Evolutionary conservation across 129 eudicot species (phyloP).

Genomic region (Tanacetum coccineum): DNA sequence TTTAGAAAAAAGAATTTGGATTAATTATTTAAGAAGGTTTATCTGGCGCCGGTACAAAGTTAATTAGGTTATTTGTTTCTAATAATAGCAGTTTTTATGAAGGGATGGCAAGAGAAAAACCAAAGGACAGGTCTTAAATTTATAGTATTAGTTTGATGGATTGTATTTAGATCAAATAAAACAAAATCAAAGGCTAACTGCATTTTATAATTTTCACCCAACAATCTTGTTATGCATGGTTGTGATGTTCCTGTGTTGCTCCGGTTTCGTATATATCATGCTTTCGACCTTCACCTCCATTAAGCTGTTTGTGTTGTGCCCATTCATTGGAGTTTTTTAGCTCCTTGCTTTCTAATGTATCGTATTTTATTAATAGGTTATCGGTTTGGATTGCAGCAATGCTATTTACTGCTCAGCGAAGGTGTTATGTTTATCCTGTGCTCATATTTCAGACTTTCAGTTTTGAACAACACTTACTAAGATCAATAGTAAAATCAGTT

Average conservation of each 20-base stretch:
- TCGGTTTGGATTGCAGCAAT: slow-evolving; percentile 96
- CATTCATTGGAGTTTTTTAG: slow-evolving; percentile 4
- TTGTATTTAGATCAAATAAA: neutral
- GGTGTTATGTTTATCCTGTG: slow-evolving; percentile 37
- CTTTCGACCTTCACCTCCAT: slow-evolving; percentile 3
- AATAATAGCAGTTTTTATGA: slow-evolving; percentile 2
- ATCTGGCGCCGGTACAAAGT: neutral
- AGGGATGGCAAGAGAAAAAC: slow-evolving; percentile 8
- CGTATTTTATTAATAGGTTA: slow-evolving; percentile 42
- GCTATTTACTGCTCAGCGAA: slow-evolving; percentile 95
- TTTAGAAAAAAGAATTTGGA: slow-evolving; percentile 4
- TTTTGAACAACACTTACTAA: neutral
- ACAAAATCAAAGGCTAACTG: neutral
- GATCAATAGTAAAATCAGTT: slow-evolving; percentile 7
- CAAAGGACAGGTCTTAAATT: neutral
- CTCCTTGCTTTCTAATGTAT: slow-evolving; percentile 16
- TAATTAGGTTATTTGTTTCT: neutral
- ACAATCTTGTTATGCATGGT: neutral
- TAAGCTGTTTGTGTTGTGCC: neutral
- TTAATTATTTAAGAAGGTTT: slow-evolving; percentile 10
- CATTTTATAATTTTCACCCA: neutral
- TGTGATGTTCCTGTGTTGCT: neutral
- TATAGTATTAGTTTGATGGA: slow-evolving; percentile 8
- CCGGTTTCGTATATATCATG: slow-evolving; percentile 10
- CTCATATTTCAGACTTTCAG: neutral